Conservation (phyloP, 2,329 filamentous ascomycete species). For the Xylaria sp. region DNA sequence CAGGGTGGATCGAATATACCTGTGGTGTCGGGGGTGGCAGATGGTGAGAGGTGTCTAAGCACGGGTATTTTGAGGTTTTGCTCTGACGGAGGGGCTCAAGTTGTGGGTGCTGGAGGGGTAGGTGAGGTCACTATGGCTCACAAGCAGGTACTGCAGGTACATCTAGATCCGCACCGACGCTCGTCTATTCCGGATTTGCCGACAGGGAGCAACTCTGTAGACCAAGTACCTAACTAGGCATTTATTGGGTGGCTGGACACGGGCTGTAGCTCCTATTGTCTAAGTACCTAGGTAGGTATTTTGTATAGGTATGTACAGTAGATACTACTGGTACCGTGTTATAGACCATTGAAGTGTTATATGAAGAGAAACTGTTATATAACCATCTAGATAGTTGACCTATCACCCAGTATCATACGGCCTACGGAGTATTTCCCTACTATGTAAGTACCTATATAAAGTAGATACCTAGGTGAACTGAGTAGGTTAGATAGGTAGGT, state of each 20-base stretch:
- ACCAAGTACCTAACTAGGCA: too few relatives aligned
- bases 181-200: background rate
- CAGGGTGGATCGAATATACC: conserved; percentile 9
- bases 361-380: too few relatives aligned
- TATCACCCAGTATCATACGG: too few relatives aligned
- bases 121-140: conserved; percentile 29
- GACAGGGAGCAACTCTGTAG: background rate
- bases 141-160: conserved; percentile 8
- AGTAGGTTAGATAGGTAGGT: background rate
- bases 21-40: background rate
- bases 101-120: conserved; percentile 35
- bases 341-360: too few relatives aligned
- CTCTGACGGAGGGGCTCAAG: conserved; percentile 27
- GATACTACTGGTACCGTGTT: too few relatives aligned
- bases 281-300: background rate
- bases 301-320: background rate
- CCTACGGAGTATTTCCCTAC: too few relatives aligned
- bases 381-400: too few relatives aligned
- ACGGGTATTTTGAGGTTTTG: conserved; percentile 34
- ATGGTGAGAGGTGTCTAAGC: conserved; percentile 9
- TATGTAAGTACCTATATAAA: background rate
- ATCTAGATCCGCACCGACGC: background rate
- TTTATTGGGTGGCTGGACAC: too few relatives aligned
- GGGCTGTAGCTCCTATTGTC: background rate
- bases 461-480: background rate